Conservation (phyloP, 2,329 filamentous ascomycete species). For the Colletotrichum cordylinicola region DNA sequence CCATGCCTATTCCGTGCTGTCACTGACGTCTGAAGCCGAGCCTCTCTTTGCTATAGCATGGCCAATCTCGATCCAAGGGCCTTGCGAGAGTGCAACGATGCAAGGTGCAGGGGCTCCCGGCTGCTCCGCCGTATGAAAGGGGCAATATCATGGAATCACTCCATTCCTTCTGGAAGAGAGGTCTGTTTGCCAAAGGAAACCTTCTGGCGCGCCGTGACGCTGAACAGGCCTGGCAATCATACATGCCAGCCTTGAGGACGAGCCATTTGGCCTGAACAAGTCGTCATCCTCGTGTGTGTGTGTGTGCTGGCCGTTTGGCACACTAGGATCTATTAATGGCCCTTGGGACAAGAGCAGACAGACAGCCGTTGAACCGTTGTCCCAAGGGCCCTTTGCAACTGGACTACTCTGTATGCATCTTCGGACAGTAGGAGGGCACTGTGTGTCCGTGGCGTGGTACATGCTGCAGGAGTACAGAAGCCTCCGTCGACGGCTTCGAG, state of each 20-base stretch:
- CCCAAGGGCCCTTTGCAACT: neutral
- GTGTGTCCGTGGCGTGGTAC: neutral
- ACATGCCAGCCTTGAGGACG: neutral
- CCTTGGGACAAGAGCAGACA: neutral
- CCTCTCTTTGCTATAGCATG: neutral
- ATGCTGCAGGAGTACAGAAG: neutral
- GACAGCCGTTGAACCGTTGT: conserved; percentile 2
- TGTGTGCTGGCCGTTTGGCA: neutral
- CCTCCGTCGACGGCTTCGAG: neutral
- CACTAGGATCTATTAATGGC: neutral
- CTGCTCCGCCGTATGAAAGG: conserved; percentile 12
- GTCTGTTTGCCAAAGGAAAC: neutral
- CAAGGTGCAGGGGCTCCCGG: conserved; percentile 11
- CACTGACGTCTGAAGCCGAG: neutral
- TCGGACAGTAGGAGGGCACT: conserved; percentile 1
- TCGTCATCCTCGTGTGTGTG: neutral
- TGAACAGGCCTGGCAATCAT: neutral
- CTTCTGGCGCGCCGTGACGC: neutral
- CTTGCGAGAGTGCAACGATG: neutral
- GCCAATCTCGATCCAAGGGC: conserved; percentile 19
- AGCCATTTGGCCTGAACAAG: neutral
- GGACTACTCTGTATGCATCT: neutral
- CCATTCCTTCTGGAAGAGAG: conserved; percentile 19
- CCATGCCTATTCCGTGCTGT: conserved; percentile 1
- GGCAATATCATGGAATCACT: conserved; percentile 13